Conservation (phyloP, 1,284 basidiomycete species). For the Fomitiporia mediterranea region DNA sequence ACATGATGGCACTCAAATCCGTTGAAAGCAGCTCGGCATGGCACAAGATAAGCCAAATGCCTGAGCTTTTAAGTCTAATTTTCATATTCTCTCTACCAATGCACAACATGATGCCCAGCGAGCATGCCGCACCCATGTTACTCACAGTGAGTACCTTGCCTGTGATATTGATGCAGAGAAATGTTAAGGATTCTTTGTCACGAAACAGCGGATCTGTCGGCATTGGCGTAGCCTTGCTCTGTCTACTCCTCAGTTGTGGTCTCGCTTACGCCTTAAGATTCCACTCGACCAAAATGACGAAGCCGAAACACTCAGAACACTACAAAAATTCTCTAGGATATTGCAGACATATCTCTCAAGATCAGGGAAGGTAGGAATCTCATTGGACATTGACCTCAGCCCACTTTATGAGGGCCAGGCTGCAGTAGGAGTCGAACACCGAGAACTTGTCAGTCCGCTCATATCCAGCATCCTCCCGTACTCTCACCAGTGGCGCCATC, state of each 20-base stretch:
- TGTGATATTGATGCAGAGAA: not conserved
- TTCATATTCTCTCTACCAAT: not conserved
- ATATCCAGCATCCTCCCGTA: not conserved
- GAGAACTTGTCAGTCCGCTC: not conserved
- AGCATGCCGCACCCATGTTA: not conserved
- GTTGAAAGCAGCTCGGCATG: not conserved
- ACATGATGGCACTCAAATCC: no score
- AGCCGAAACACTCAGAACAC: not conserved
- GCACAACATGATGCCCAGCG: constrained; percentile 2
- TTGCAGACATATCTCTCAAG: not conserved
- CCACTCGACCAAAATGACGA: not conserved
- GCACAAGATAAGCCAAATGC: not conserved
- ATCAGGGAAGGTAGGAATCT: not conserved
- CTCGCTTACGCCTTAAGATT: not conserved
- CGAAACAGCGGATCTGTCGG: not conserved
- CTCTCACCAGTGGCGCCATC: not conserved
- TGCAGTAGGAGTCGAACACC: not conserved
- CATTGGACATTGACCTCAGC: constrained; percentile 6
- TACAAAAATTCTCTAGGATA: not conserved
- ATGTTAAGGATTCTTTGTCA: not conserved
- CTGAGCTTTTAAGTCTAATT: constrained; percentile 3
- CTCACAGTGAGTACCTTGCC: not conserved
- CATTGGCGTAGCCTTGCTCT: constrained; percentile 4
- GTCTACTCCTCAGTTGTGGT: constrained; percentile 7
- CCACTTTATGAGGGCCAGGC: not conserved